phyloP scores from a whole-genome alignment of 257 asterid species.

The Thymus quinquecostatus region DNA sequence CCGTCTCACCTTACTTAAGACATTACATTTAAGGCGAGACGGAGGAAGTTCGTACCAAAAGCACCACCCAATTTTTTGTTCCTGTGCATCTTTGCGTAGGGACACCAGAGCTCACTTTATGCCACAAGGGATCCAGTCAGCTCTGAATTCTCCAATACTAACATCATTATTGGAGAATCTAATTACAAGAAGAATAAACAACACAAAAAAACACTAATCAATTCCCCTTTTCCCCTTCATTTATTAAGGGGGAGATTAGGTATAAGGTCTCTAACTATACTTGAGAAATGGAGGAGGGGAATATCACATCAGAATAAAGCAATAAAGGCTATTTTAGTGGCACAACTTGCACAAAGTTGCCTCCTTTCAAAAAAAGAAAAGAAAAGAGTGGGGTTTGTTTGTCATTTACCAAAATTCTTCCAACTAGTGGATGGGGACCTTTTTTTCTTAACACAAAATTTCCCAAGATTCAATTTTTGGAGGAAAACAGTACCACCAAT shows the following conservation, averaged over 20 bases:
- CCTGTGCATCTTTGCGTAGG: slow-evolving; percentile 35
- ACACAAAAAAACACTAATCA: slow-evolving; percentile 11
- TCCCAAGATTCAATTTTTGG: slow-evolving; percentile 34
- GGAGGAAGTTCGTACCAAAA: slow-evolving; percentile 13
- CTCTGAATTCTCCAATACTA: slow-evolving; percentile 36
- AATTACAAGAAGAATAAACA: slow-evolving; percentile 43
- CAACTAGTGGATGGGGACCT: slow-evolving; percentile 45
- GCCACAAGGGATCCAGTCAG: slow-evolving; percentile 46
- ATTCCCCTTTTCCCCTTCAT: not conserved
- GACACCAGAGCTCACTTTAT: slow-evolving; percentile 34
- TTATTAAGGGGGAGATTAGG: slow-evolving; percentile 40
- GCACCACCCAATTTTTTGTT: slow-evolving; percentile 36
- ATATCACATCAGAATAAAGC: slow-evolving; percentile 49
- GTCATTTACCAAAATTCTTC: slow-evolving; percentile 52
- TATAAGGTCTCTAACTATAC: slow-evolving; percentile 41
- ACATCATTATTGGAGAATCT: slow-evolving; percentile 45
- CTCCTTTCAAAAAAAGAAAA: slow-evolving; percentile 40
- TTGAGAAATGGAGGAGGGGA: slow-evolving; percentile 25
- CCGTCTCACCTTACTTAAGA: too few species aligned
- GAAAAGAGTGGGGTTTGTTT: slow-evolving; percentile 49
- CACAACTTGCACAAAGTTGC: slow-evolving; percentile 52
- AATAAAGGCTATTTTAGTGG: slow-evolving; percentile 40
- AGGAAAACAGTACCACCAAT: not conserved
- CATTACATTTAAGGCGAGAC: too few species aligned
- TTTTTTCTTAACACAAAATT: not conserved